Conservation (phyloP, 1,284 basidiomycete genomes). For the Ceratobasidium sp. region DNA sequence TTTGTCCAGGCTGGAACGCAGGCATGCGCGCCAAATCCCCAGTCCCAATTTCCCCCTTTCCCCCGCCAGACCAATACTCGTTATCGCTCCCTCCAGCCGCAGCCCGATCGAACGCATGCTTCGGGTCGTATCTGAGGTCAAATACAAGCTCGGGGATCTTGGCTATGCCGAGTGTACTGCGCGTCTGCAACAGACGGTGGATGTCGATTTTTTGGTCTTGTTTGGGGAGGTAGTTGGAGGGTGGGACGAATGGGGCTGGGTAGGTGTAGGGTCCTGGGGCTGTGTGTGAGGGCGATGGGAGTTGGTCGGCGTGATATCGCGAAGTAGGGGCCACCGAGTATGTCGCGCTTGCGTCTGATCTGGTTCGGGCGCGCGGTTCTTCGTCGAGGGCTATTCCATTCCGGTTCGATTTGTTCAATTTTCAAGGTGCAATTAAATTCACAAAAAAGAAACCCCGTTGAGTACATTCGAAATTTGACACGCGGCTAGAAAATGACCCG, state of each 20-base stretch:
- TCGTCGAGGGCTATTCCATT: neutral
- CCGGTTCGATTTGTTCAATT: too few relatives aligned
- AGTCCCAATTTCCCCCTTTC: neutral
- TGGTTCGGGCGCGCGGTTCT: neutral
- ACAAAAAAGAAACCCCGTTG: conserved; percentile 3
- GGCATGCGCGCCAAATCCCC: conserved; percentile 1
- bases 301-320: neutral
- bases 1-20: conserved; percentile 28
- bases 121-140: conserved; percentile 35
- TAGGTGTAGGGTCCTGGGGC: neutral
- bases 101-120: conserved; percentile 30
- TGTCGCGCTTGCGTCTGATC: neutral
- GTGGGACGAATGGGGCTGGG: conserved; percentile 15
- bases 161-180: conserved; percentile 30
- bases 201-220: conserved; percentile 34
- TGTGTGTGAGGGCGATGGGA: conserved; percentile 1
- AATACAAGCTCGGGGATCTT: conserved; percentile 38
- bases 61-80: neutral
- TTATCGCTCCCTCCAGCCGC: neutral
- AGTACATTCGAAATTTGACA: conserved; percentile 9
- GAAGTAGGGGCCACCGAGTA: neutral
- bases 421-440: conserved; percentile 7
- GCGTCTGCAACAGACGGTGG: conserved; percentile 24
- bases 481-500: neutral
- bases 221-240: conserved; percentile 3